Conservation (phyloP, 2,329 filamentous ascomycete genomes). For the Verticillium dahliae region DNA sequence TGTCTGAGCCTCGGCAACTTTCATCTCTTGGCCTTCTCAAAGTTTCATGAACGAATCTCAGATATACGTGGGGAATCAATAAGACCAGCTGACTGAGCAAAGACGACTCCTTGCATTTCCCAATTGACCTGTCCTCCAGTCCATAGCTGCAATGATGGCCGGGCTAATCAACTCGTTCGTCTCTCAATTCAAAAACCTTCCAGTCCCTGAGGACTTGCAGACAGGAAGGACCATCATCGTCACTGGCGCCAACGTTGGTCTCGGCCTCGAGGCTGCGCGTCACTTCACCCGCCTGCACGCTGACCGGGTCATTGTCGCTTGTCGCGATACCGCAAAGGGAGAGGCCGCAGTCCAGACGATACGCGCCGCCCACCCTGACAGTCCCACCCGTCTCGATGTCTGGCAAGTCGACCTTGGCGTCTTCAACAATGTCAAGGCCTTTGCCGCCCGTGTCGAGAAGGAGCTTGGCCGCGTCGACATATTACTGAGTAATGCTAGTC, state of each 20-base stretch:
- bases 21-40: too few species aligned
- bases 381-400: slow-evolving; percentile 25
- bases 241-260: slow-evolving; percentile 35
- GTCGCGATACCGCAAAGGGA: slow-evolving; percentile 31
- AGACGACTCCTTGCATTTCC: not conserved
- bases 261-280: slow-evolving; percentile 34
- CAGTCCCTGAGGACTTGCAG: slow-evolving; percentile 24
- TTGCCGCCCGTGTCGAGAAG: slow-evolving; percentile 21
- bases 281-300: slow-evolving; percentile 32
- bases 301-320: slow-evolving; percentile 33
- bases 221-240: slow-evolving; percentile 29
- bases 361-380: slow-evolving; percentile 17
- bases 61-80: too few species aligned
- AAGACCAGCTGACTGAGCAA: too few species aligned
- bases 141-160: not conserved
- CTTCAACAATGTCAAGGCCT: slow-evolving; percentile 20
- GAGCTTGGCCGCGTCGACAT: slow-evolving; percentile 28
- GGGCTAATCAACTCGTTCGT: slow-evolving; percentile 4
- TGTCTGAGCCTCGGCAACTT: not conserved
- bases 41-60: too few species aligned
- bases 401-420: slow-evolving; percentile 35
- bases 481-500: slow-evolving; percentile 28
- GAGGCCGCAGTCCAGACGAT: slow-evolving; percentile 30
- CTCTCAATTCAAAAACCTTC: slow-evolving; percentile 18
- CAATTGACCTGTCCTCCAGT: not conserved